Conservation (phyloP, 1,284 basidiomycete species). For the Xanthoconium separans region DNA sequence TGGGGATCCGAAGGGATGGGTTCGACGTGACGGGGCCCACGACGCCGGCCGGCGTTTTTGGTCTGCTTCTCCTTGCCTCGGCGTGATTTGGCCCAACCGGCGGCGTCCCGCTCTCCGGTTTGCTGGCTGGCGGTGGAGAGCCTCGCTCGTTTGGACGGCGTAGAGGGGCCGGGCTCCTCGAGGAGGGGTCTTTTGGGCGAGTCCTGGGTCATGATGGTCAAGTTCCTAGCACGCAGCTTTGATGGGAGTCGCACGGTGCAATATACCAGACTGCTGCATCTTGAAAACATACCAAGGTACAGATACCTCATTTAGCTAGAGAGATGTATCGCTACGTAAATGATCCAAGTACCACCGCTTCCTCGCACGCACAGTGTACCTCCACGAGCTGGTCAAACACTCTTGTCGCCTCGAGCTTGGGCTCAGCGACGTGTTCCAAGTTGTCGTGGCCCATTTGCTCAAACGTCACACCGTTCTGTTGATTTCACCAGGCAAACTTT, state of each 20-base stretch:
- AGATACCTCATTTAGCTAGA: conserved; percentile 14
- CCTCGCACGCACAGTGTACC: conserved; percentile 2
- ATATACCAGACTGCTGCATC: conserved; percentile 7
- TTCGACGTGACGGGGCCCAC: conserved; percentile 33
- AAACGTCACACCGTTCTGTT: conserved; percentile 31
- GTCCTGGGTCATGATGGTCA: conserved; percentile 1
- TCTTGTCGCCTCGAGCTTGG: neutral
- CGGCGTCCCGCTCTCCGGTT: conserved; percentile 17
- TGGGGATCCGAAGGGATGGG: conserved; percentile 27
- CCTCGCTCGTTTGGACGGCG: conserved; percentile 12
- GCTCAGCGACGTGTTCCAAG: conserved; percentile 4
- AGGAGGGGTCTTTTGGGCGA: conserved; percentile 8
- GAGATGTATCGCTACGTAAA: neutral
- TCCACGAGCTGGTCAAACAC: conserved; percentile 6
- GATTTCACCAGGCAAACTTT: conserved; percentile 68
- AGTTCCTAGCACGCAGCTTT: conserved; percentile 2
- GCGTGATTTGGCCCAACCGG: conserved; percentile 22
- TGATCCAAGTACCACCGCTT: neutral
- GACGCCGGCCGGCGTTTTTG: conserved; percentile 28
- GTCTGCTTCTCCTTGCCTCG: conserved; percentile 33
- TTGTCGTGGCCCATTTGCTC: conserved; percentile 1
- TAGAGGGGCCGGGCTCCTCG: conserved; percentile 4
- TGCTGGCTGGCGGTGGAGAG: conserved; percentile 2
- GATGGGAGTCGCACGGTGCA: neutral
- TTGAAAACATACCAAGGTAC: conserved; percentile 9